Percentiles rank a stretch among this genome's conserved stretches.
Conservation (phyloP, 2,329 filamentous ascomycete species). For the Colletotrichum lindemuthianum region DNA sequence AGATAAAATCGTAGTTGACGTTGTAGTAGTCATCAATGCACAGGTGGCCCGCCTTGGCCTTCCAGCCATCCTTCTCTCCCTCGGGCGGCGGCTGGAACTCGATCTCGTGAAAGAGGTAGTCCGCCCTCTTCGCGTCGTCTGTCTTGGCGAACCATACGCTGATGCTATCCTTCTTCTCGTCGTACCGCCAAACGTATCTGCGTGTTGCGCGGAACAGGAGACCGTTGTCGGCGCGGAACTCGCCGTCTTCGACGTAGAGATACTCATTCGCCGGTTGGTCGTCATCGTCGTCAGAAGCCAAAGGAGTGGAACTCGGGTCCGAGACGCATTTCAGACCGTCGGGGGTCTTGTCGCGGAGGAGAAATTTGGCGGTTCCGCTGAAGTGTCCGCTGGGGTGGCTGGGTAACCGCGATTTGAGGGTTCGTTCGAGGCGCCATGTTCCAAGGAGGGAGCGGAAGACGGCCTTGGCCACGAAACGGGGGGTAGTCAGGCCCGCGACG, state of each 20-base stretch:
- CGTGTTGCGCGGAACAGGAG: conserved; percentile 69
- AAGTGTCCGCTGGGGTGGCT: conserved; percentile 73
- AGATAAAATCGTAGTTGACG: conserved; percentile 74
- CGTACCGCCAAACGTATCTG: conserved; percentile 79
- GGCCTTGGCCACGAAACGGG: conserved; percentile 69
- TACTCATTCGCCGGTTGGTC: conserved; percentile 63
- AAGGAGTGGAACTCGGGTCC: conserved; percentile 11
- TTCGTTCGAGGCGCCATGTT: conserved; percentile 71
- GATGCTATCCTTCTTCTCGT: conserved; percentile 66
- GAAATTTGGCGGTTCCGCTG: conserved; percentile 71
- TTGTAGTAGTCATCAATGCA: conserved; percentile 79
- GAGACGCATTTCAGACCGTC: conserved; percentile 56
- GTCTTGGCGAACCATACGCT: conserved; percentile 79
- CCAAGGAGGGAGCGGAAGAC: conserved; percentile 79
- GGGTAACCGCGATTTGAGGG: conserved; percentile 62
- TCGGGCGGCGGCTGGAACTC: conserved; percentile 61
- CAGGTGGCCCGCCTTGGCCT: conserved; percentile 73
- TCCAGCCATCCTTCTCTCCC: conserved; percentile 60
- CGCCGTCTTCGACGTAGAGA: conserved; percentile 74
- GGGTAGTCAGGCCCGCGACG: conserved; percentile 52
- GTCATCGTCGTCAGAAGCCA: conserved; percentile 42
- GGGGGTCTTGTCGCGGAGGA: conserved; percentile 67
- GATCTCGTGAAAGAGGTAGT: conserved; percentile 81
- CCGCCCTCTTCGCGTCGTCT: conserved; percentile 69
- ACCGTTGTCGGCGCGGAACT: conserved; percentile 67